Percentiles rank a stretch among this genome's conserved stretches.
These are phyloP conservation scores for Pyrenophora tritici-repentis DNA, from an alignment of 2,329 filamentous ascomycete species.

Conservation along the genomic window DNA sequence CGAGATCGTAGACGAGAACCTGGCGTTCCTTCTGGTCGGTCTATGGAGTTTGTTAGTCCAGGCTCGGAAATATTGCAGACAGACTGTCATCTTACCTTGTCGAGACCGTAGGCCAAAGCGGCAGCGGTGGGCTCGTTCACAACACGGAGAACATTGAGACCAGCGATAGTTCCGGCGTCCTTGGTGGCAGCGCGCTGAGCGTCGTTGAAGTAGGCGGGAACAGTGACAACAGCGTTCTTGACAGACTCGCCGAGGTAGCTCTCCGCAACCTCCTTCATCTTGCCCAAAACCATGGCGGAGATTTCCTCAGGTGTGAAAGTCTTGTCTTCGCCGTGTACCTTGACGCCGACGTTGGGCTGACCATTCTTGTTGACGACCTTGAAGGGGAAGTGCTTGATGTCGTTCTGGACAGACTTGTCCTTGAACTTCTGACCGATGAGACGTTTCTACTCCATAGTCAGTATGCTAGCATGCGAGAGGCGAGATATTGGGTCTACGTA, in stretches of 20 bases:
- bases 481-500: conserved; percentile 23
- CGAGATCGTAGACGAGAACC: conserved; percentile 51
- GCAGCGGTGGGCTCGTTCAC: conserved; percentile 97
- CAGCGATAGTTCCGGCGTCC: conserved; percentile 89
- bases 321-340: conserved; percentile 68
- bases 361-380: conserved; percentile 86
- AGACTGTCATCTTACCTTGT: conserved; percentile 30
- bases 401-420: conserved; percentile 76
- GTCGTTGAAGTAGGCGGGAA: conserved; percentile 98
- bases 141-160: conserved; percentile 92
- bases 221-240: conserved; percentile 87
- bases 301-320: conserved; percentile 80
- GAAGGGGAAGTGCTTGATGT: conserved; percentile 99
- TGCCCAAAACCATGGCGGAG: conserved; percentile 70
- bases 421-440: conserved; percentile 58
- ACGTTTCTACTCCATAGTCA: conserved; percentile 52
- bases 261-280: conserved; percentile 83
- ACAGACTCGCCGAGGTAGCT: conserved; percentile 80
- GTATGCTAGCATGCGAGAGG: conserved; percentile 11
- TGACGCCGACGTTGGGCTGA: conserved; percentile 83
- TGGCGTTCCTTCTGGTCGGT: conserved; percentile 47
- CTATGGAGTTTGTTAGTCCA: conserved; percentile 12
- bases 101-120: conserved; percentile 88
- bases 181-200: conserved; percentile 96
- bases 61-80: not conserved